Base-by-base conservation (phyloP, 108 stramenopile species). In the Nitzschia sp. region DNA sequence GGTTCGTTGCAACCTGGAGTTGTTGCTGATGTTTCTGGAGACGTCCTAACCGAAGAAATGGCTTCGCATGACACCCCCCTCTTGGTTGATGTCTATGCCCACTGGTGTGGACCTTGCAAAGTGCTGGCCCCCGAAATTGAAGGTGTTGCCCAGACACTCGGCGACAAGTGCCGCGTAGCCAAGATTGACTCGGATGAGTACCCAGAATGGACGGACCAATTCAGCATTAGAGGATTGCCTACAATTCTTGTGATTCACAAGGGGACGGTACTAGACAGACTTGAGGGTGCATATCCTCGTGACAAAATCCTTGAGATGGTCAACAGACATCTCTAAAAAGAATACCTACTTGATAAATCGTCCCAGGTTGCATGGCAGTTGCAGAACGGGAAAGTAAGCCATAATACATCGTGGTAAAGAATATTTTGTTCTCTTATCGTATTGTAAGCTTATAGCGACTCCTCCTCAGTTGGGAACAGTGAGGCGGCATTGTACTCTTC, bases 91-190 rank as follows among this genome's bases (percentile, higher is more conserved):
- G 83, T 91, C 8, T 93, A 85, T 58, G 91, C 95, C 14, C 85
- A 85, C 6, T 96, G 92, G 92, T 96, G 95, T 54, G 95, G 95
- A 2, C 95, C 95, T 6, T 95, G 95, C 65, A 84, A 90, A 59
- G 60, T 90, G 52, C 77, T 95, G 63, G 83, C 79, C 11, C 89
- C 90, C 0, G 65, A 86, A 55, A 66, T 95, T 25, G 76, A 77
- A 63, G 77, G 65, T 26, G 91, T 78, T 11, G 95, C 90, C 8
- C 41, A 70, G 63, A 75, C 81, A 48, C 66, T 92, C 11, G 89
- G 87, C 2, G 59, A 73, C 0, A 70, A 70, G 17, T 81, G 89
- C 12, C 77, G 90, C 20, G 75, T 95, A 7, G 80, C 80, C 41
- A 95, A 95, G 71, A 57, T 95, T 43, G 89, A 95, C 70, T 82